Base-by-base conservation (phyloP, 2,329 filamentous ascomycete species). In the Dactylellina parvicollis region DNA sequence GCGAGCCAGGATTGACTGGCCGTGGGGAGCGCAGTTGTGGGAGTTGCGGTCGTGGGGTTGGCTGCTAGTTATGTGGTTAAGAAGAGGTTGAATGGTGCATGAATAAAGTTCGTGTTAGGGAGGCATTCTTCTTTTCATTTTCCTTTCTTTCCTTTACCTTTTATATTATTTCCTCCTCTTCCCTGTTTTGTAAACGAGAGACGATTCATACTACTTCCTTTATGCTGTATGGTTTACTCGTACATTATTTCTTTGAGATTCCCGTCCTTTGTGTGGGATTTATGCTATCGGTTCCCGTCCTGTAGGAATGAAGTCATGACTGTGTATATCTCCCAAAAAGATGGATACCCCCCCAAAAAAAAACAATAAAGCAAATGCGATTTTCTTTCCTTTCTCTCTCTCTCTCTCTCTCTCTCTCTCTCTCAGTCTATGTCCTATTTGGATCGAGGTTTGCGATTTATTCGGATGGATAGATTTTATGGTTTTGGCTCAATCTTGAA, bases 1-100 rank as follows among this genome's bases (percentile, higher is more conserved):
- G 30, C 56, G 22, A 56, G 54, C 28, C 34, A 50, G 42, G 69
- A 73, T 65, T 73, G 69, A 73, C 69, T 73, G 69, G 40, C 69
- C 69, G 69, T 73, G 54, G 60, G 57, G 40, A 42, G 49, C 44
- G 34, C 44, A 8, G 67, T 65, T 44, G 10, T 65, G 20, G 55
- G 60, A 20, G 24, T 54, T 60, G 40, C 56, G 30, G 60, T 56
- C 32, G 34, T 61, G 14, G 60, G 69, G 4, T 32, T 73, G 5
- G 60, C 46, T n/a, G 52, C 61, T 12, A 54, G 52, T n/a, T 73
- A 66, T 60, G 60, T 73, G 26, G 60, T 65, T 60, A 54, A 55
- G 34, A 65, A 38, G 54, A 67, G 67, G 47, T 62, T 47, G 60
- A 54, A 46, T 50, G 34, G 69, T 40, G 54, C 24, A 47, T 73